Base-by-base conservation (phyloP, 1,284 basidiomycete genomes). In the Cryptococcus depauperatus region DNA sequence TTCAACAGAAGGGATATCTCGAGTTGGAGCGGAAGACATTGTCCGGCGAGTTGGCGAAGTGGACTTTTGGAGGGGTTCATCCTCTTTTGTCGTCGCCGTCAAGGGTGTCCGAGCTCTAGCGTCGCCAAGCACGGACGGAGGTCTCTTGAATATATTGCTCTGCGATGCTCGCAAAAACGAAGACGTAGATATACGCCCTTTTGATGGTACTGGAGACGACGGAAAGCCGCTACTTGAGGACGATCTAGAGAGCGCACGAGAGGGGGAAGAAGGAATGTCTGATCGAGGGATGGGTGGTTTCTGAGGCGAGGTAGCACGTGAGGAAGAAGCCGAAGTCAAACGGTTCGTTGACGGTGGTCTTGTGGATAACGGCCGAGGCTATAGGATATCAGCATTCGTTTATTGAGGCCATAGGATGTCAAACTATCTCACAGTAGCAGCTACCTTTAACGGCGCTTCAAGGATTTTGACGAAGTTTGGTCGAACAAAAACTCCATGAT, bases 401-500 rank as follows among this genome's bases (percentile, higher is more conserved):
- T 30, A 25, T 38, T 21, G n/a, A n/a, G n/a, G n/a, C n/a, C n/a
- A n/a, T n/a, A n/a, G n/a, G n/a, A n/a, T n/a, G n/a, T n/a, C n/a
- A n/a, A n/a, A n/a, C n/a, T n/a, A n/a, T n/a, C n/a, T n/a, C n/a
- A n/a, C n/a, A n/a, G n/a, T n/a, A n/a, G n/a, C n/a, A n/a, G n/a
- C n/a, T n/a, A 4, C 3, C 4, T 14, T 41, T 25, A 11, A 35
- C 5, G 61, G 58, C 23, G 43, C 7, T 35, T 64, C 64, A 13
- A 69, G 44, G n/a, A 80, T 62, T 61, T 81, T 86, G 49, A 97
- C 85, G 68, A 92, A 88, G 62, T 83, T 85, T 0, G 85, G 81
- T 19, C 90, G 77, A 4, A 97, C 84, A 68, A 99, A 98, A 33
- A 97, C 84, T 37, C 95, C 95, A 68, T 86, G 75, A 29, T 76